Percentiles rank a stretch among this genome's conserved stretches.
These are phyloP conservation scores for Cryphonectria nitschkei DNA, from an alignment of 2,329 filamentous ascomycete genomes.

Conservation along the genomic window DNA sequence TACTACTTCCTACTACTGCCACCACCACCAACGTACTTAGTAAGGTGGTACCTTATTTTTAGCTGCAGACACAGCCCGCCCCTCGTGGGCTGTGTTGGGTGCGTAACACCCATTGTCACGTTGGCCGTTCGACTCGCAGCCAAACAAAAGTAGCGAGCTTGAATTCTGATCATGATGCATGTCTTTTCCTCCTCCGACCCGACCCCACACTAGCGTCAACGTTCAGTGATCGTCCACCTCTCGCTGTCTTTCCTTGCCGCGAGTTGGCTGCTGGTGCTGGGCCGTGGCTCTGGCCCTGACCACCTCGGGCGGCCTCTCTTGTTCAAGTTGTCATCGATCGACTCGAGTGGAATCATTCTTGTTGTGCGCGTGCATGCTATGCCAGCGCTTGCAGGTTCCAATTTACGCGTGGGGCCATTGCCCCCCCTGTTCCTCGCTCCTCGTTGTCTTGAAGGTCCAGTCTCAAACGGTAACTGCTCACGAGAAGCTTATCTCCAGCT, in stretches of 20 bases:
- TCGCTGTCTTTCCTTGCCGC: not conserved
- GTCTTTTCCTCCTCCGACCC: not conserved
- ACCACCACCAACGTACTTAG: not conserved
- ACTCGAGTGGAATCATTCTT: not conserved
- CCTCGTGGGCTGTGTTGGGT: not conserved
- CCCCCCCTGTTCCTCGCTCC: too few relatives aligned
- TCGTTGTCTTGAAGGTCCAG: not conserved
- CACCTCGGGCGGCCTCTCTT: not conserved
- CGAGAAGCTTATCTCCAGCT: slow-evolving; percentile 13
- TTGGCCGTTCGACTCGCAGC: not conserved
- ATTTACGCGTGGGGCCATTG: not conserved
- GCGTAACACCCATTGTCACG: not conserved
- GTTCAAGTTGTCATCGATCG: not conserved
- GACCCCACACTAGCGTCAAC: not conserved
- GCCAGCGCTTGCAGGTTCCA: not conserved
- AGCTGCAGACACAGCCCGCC: not conserved
- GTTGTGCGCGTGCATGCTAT: not conserved
- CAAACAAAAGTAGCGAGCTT: not conserved
- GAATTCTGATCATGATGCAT: not conserved
- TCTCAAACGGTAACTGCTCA: not conserved
- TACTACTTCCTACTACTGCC: too few relatives aligned
- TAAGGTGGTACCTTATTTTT: not conserved
- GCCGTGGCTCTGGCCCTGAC: not conserved
- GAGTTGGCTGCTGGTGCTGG: not conserved
- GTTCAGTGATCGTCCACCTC: not conserved